Conservation (phyloP, 2,329 filamentous ascomycete species). For the Fusarium buxicola region DNA sequence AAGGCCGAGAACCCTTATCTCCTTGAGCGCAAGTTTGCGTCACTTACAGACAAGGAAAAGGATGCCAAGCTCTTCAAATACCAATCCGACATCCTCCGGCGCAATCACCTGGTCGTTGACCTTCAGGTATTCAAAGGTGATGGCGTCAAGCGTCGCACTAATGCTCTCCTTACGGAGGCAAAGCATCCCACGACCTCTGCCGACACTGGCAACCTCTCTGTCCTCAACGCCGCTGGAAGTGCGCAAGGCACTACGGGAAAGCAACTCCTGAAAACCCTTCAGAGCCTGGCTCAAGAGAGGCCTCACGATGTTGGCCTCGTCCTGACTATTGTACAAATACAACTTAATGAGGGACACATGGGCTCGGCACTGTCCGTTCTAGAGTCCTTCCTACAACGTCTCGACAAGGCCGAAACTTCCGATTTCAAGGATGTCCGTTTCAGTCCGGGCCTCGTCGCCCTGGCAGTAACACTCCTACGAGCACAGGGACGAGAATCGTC, state of each 20-base stretch:
- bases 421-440: conserved; percentile 78
- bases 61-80: conserved; percentile 78
- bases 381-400: conserved; percentile 77
- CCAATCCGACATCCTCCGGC: conserved; percentile 66
- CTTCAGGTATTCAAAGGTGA: conserved; percentile 75
- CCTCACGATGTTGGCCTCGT: conserved; percentile 84
- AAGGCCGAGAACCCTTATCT: conserved; percentile 72
- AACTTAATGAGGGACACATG: conserved; percentile 77
- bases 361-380: conserved; percentile 80
- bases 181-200: conserved; percentile 46
- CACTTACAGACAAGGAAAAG: conserved; percentile 62
- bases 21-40: conserved; percentile 70
- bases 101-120: conserved; percentile 73
- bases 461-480: conserved; percentile 83
- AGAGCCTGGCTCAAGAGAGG: conserved; percentile 76
- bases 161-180: conserved; percentile 51
- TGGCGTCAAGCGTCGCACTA: conserved; percentile 66
- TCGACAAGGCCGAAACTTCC: conserved; percentile 70
- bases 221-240: conserved; percentile 77
- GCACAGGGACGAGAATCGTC: conserved; percentile 78
- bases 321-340: conserved; percentile 84
- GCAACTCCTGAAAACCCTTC: conserved; percentile 75
- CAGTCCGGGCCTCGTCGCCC: conserved; percentile 85
- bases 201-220: conserved; percentile 57
- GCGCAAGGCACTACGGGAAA: conserved; percentile 72